Evolutionary conservation across 2,329 filamentous ascomycete genomes (phyloP).

Genomic region (Botrytis fragariae): DNA sequence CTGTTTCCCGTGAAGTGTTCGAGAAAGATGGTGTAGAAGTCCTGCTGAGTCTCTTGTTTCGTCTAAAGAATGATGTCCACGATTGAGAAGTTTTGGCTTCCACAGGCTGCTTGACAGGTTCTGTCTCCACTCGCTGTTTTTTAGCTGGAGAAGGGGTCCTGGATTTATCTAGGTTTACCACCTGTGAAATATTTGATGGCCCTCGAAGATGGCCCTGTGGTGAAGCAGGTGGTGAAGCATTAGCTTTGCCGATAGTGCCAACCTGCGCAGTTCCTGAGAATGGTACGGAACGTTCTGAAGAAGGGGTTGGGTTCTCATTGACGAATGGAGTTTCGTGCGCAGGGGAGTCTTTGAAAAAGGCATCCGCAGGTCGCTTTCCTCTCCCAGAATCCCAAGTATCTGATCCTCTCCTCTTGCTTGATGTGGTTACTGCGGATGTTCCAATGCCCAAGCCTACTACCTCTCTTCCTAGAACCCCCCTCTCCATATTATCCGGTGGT

Average conservation of each 20-base stretch:
- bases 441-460: slow-evolving; percentile 56
- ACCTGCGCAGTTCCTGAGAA: slow-evolving; percentile 49
- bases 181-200: slow-evolving; percentile 51
- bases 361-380: slow-evolving; percentile 36
- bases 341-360: slow-evolving; percentile 28
- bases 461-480: slow-evolving; percentile 60
- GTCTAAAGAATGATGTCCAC: slow-evolving; percentile 73
- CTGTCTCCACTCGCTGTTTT: slow-evolving; percentile 16
- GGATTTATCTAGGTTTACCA: slow-evolving; percentile 44
- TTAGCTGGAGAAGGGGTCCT: slow-evolving; percentile 47
- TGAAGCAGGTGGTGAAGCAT: slow-evolving; percentile 46
- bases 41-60: slow-evolving; percentile 50
- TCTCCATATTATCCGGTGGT: slow-evolving; percentile 56
- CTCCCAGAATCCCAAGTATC: slow-evolving; percentile 39
- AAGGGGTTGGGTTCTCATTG: slow-evolving; percentile 28
- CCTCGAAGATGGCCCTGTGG: slow-evolving; percentile 43
- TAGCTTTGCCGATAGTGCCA: slow-evolving; percentile 48
- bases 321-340: slow-evolving; percentile 15
- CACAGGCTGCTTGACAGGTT: slow-evolving; percentile 47
- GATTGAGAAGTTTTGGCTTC: slow-evolving; percentile 51
- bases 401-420: slow-evolving; percentile 51
- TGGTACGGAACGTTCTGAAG: slow-evolving; percentile 36
- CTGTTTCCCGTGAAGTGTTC: slow-evolving; percentile 87
- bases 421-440: slow-evolving; percentile 55
- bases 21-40: slow-evolving; percentile 70